Conservation (phyloP, 208 protist genomes). For the Acanthamoeba rhysodes region DNA sequence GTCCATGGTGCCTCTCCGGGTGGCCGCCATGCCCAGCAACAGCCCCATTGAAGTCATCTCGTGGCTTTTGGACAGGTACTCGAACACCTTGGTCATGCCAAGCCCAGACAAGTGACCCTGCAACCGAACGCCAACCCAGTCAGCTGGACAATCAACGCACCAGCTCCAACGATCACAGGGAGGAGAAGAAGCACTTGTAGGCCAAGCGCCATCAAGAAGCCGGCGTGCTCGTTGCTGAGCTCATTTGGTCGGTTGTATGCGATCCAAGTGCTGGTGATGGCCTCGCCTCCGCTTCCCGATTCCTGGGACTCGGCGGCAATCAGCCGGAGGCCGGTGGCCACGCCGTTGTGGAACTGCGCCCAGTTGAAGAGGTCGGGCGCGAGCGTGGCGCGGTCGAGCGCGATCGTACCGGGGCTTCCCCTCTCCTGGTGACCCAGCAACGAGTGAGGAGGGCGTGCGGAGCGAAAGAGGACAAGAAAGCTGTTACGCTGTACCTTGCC, state of each 20-base stretch:
- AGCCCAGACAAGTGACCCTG: constrained; percentile 88
- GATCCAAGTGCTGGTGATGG: constrained; percentile 90
- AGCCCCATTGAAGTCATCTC: constrained; percentile 89
- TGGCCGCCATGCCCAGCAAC: constrained; percentile 89
- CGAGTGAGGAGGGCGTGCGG: constrained; percentile 46
- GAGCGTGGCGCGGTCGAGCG: constrained; percentile 51
- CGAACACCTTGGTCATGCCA: constrained; percentile 87
- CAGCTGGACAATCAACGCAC: not conserved
- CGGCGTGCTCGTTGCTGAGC: constrained; percentile 83
- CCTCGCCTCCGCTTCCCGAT: not conserved
- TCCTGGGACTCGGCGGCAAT: not conserved
- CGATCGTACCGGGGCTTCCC: constrained; percentile 45
- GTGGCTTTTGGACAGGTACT: constrained; percentile 88
- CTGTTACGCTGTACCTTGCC: constrained; percentile 82
- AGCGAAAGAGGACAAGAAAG: not conserved
- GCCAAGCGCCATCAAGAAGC: constrained; percentile 91
- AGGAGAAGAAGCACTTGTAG: constrained; percentile 77
- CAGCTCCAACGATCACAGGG: too few species aligned
- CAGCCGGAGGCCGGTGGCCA: constrained; percentile 87
- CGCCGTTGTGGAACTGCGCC: constrained; percentile 93
- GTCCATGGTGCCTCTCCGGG: constrained; percentile 88
- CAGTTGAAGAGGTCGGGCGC: constrained; percentile 78
- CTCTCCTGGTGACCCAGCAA: not conserved
- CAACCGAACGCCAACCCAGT: not conserved
- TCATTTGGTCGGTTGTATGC: constrained; percentile 87